Percentiles rank a stretch among this genome's conserved stretches.
Conservation (phyloP, 371 early-diverging fungal species). For the Thermomucor indicae-seudaticae region DNA sequence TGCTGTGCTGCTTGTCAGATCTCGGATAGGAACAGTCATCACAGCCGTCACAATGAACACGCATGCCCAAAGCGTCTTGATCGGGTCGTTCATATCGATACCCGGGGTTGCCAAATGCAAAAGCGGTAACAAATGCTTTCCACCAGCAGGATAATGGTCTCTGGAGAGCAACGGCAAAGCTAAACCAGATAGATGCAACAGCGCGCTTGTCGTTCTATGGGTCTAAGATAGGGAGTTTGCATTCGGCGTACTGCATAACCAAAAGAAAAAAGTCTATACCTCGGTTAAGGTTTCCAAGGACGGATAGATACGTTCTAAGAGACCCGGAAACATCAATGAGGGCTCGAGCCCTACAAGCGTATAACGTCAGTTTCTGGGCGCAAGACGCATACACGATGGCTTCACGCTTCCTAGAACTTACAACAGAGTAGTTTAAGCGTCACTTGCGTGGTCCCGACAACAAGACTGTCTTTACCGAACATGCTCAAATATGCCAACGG, state of each 20-base stretch:
- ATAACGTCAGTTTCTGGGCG: background rate
- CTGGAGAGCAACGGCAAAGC: slow-evolving; percentile 69
- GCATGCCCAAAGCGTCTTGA: slow-evolving; percentile 71
- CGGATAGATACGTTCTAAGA: slow-evolving; percentile 81
- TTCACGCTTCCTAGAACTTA: too few species aligned
- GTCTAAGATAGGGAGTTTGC: slow-evolving; percentile 36
- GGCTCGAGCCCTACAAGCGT: slow-evolving; percentile 64
- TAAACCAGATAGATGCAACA: slow-evolving; percentile 64
- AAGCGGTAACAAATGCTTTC: slow-evolving; percentile 71
- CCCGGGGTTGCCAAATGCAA: slow-evolving; percentile 80
- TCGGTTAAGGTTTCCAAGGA: slow-evolving; percentile 85
- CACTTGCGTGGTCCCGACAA: slow-evolving; percentile 62
- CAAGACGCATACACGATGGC: too few species aligned
- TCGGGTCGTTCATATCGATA: slow-evolving; percentile 87
- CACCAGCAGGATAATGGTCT: slow-evolving; percentile 79
- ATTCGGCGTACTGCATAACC: too few species aligned
- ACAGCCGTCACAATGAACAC: slow-evolving; percentile 71
- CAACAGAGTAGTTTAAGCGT: slow-evolving; percentile 71
- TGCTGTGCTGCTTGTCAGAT: slow-evolving; percentile 53
- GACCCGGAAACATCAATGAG: slow-evolving; percentile 69
- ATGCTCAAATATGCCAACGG: slow-evolving; percentile 61
- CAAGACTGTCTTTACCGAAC: slow-evolving; percentile 79
- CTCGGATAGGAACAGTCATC: slow-evolving; percentile 62
- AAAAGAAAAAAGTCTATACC: slow-evolving; percentile 15
- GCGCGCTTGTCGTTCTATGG: slow-evolving; percentile 80